phyloP scores from a whole-genome alignment of 768 basidiomycete species.

The Leccinum olivaceopallidum region DNA sequence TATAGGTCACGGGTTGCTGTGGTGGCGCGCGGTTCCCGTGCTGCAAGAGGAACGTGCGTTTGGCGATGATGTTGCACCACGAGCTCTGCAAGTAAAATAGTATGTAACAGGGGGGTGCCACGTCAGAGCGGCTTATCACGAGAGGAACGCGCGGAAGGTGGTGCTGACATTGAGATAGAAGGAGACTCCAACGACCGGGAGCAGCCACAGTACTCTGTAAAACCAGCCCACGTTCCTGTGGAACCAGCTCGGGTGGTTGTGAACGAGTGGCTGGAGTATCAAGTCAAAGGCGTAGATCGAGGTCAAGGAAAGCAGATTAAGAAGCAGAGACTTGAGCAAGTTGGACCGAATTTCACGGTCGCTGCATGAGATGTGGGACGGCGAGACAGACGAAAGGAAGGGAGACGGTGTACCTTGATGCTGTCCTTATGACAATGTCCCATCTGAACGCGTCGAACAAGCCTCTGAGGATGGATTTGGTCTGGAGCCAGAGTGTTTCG shows the following conservation, averaged over 20 bases:
- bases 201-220: constrained; percentile 76
- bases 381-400: constrained; percentile 8
- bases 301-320: constrained; percentile 69
- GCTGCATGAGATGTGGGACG: constrained; percentile 38
- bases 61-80: constrained; percentile 78
- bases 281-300: constrained; percentile 80
- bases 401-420: constrained; percentile 50
- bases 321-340: constrained; percentile 70
- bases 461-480: constrained; percentile 58
- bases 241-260: constrained; percentile 61
- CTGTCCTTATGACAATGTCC: constrained; percentile 59
- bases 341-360: constrained; percentile 77
- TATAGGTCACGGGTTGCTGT: constrained; percentile 59
- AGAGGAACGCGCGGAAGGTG: constrained; percentile 6
- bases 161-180: constrained; percentile 79
- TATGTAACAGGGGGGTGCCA: not conserved
- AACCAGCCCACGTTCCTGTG: constrained; percentile 75
- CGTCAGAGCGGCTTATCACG: constrained; percentile 17
- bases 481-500: constrained; percentile 60
- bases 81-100: constrained; percentile 49
- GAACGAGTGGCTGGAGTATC: constrained; percentile 66
- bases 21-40: constrained; percentile 60
- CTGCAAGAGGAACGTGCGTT: constrained; percentile 69
- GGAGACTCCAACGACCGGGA: constrained; percentile 73
- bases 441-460: constrained; percentile 73